A percentile compares a stretch with the other conserved stretches of the same genome.
Evolutionary conservation across 2,329 filamentous ascomycete genomes (phyloP).

Genomic region (Parastagonospora nodorum): DNA sequence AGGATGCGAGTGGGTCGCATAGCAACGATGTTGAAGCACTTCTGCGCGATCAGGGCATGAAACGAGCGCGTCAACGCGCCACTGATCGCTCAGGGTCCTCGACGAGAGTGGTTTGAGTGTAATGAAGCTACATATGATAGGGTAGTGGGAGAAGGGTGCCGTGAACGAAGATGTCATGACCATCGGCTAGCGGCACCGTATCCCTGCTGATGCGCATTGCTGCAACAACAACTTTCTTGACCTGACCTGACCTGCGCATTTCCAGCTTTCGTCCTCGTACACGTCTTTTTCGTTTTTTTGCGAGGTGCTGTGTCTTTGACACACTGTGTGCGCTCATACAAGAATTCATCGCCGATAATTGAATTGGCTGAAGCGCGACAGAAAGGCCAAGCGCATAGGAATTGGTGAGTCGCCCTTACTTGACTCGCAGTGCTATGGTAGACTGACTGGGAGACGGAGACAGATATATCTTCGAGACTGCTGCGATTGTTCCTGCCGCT

Average conservation of each 20-base stretch:
- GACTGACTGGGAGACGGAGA: constrained; percentile 14
- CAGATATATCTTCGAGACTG: constrained; percentile 7
- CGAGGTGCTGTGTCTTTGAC: not conserved
- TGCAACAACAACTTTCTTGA: constrained; percentile 21
- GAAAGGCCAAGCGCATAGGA: constrained; percentile 15
- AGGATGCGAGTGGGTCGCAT: not conserved
- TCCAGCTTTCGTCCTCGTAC: constrained; percentile 5
- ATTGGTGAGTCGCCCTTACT: constrained; percentile 14
- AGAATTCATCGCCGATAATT: not conserved
- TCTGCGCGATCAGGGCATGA: not conserved
- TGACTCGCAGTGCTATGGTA: constrained; percentile 5
- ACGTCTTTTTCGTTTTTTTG: constrained; percentile 1
- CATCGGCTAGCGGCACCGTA: constrained; percentile 12
- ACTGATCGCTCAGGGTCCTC: not conserved
- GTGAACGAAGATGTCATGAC: constrained; percentile 5
- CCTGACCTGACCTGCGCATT: constrained; percentile 1
- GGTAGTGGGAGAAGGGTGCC: not conserved
- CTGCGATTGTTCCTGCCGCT: not conserved
- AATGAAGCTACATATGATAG: not conserved
- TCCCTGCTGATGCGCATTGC: constrained; percentile 17
- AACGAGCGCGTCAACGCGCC: not conserved
- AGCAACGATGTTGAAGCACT: constrained; percentile 2
- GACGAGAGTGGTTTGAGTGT: not conserved
- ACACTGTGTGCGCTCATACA: not conserved
- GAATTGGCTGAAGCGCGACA: constrained; percentile 5